Base-by-base conservation (phyloP, 805 yeast species). In the Barnettozyma botsteinii region DNA sequence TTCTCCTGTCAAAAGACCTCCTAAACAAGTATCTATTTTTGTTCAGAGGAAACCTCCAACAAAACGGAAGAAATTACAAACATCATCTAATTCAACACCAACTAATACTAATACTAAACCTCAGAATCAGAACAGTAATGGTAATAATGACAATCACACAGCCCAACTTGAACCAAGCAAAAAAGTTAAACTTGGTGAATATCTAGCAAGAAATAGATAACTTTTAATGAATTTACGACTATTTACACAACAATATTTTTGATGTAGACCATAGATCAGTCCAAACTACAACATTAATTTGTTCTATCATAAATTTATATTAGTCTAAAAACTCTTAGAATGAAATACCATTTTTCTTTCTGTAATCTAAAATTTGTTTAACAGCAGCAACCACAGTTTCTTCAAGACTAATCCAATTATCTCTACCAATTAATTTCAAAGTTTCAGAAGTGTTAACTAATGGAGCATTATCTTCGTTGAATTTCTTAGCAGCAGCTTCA, bases 351-450 rank as follows among this genome's bases (percentile, higher is more conserved):
- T 38, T 24, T n/a, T 30, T 15, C 25, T 30, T 34, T 31, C 28
- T 36, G 31, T 24, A 33, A n/a, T 36, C 40, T 22, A 41, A 36
- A 14, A 41, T 41, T 49, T 70, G 76, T 8, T 53, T 41, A 26
- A 63, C 52, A 6, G 72, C 52, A 47, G 70, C 75, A 30, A 53
- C 55, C 10, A 72, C 59, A 3, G 66, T 47, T 15, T 59, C 45
- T 46, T 70, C 64, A 22, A 71, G 49, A 20, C 53, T 49, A 39
- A 62, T 62, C 35, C 61, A 64, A 4, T 15, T 14, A 2, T 41
- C 31, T 7, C 20, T 21, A 15, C 41, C 41, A 20, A 31, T 35
- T 12, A 33, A 13, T 15, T 33, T 21, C 30, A 30, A 25, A 30
- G 45, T 41, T 5, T 27, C 33, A 5, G 41, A 37, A 15, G 38